These are phyloP conservation scores for Fragilaria radians DNA, from an alignment of 108 stramenopile species.

Conservation along the genomic window DNA sequence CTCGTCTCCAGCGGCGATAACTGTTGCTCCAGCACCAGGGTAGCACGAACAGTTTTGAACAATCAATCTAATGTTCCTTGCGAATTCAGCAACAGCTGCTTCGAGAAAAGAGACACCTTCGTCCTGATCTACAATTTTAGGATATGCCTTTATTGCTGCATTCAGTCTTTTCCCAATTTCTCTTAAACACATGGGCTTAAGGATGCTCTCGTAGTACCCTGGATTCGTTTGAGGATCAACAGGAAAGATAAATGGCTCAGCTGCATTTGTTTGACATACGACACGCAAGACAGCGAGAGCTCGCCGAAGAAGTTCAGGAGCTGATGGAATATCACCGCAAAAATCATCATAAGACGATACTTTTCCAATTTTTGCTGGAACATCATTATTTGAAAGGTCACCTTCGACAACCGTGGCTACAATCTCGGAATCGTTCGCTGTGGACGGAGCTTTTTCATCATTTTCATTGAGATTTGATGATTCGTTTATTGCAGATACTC, in stretches of 20 bases:
- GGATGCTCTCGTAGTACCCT: slow-evolving; percentile 80
- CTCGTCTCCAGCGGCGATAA: slow-evolving; percentile 68
- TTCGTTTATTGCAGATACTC: neutral
- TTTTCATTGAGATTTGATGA: neutral
- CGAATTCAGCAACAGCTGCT: slow-evolving; percentile 53
- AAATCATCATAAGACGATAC: slow-evolving; percentile 67
- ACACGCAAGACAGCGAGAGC: slow-evolving; percentile 79
- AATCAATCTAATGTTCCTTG: slow-evolving; percentile 65
- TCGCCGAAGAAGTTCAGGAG: slow-evolving; percentile 76
- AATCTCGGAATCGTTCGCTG: neutral
- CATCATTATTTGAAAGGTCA: slow-evolving; percentile 4
- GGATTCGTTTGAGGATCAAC: slow-evolving; percentile 82
- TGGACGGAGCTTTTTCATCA: neutral
- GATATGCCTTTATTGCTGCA: slow-evolving; percentile 23
- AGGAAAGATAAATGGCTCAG: slow-evolving; percentile 75
- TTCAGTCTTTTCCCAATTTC: slow-evolving; percentile 60
- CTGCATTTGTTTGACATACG: slow-evolving; percentile 46
- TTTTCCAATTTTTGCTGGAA: slow-evolving; percentile 29
- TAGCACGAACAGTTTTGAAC: slow-evolving; percentile 58
- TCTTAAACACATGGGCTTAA: slow-evolving; percentile 66
- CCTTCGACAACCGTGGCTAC: neutral
- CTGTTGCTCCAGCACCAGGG: slow-evolving; percentile 57
- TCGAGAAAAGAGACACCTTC: slow-evolving; percentile 14
- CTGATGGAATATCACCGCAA: slow-evolving; percentile 61
- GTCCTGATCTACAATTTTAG: slow-evolving; percentile 4